Conservation (phyloP, 2,329 filamentous ascomycete species). For the Nemania sp. region DNA sequence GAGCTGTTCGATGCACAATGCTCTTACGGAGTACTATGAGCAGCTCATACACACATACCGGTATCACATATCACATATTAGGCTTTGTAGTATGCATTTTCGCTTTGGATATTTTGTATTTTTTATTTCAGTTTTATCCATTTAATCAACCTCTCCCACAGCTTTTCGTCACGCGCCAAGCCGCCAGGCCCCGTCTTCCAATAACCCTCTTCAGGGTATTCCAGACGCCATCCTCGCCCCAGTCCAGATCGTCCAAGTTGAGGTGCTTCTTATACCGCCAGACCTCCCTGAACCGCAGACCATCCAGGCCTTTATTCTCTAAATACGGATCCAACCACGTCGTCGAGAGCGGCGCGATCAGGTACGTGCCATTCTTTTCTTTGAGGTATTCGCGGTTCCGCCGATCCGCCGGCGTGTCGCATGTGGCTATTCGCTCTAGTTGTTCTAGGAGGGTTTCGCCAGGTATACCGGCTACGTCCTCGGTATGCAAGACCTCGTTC, state of each 20-base stretch:
- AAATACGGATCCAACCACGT: slow-evolving; percentile 69
- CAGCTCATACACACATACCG: background rate
- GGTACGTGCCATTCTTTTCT: slow-evolving; percentile 65
- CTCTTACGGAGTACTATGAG: background rate
- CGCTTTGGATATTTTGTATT: background rate
- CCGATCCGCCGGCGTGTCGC: slow-evolving; percentile 61
- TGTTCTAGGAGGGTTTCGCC: slow-evolving; percentile 62
- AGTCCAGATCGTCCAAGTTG: slow-evolving; percentile 80
- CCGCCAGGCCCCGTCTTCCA: slow-evolving; percentile 62
- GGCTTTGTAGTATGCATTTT: background rate
- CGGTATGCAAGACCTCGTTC: slow-evolving; percentile 70
- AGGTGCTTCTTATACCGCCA: slow-evolving; percentile 71
- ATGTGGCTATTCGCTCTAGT: slow-evolving; percentile 62
- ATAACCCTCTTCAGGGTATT: slow-evolving; percentile 69
- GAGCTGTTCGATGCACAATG: too few relatives aligned
- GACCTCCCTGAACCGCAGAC: slow-evolving; percentile 67
- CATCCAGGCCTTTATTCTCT: slow-evolving; percentile 60
- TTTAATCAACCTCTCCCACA: slow-evolving; percentile 42
- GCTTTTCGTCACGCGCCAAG: slow-evolving; percentile 68
- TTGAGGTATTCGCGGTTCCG: slow-evolving; percentile 60
- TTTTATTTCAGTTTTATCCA: slow-evolving; percentile 10
- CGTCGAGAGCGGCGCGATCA: slow-evolving; percentile 75
- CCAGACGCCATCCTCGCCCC: slow-evolving; percentile 75
- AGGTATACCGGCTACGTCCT: slow-evolving; percentile 73
- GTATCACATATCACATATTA: background rate